Conservation (phyloP, 495 filamentous ascomycete genomes). For the Aspergillus kassunensis region DNA sequence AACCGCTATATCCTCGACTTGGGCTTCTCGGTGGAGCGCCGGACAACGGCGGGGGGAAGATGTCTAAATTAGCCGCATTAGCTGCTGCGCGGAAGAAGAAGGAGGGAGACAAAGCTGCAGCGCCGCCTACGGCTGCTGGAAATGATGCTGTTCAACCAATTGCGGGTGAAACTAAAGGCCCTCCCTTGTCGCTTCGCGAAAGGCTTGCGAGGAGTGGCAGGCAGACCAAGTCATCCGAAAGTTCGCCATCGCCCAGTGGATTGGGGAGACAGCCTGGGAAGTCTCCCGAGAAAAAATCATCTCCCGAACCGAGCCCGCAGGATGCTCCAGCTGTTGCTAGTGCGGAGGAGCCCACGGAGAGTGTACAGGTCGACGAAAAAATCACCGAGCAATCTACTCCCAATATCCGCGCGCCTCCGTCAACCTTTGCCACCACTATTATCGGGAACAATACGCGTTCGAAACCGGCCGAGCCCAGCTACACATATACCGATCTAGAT, state of each 20-base stretch:
- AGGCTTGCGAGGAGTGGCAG: conserved; percentile 35
- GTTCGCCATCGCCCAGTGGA: conserved; percentile 20
- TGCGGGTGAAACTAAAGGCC: conserved; percentile 19
- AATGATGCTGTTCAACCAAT: conserved; percentile 18
- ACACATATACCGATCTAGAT: conserved; percentile 41
- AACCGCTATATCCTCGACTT: conserved; percentile 54
- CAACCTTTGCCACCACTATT: conserved; percentile 66
- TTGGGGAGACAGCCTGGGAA: conserved; percentile 22
- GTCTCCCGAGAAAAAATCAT: conserved; percentile 16
- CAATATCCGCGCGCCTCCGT: conserved; percentile 48
- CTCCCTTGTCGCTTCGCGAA: conserved; percentile 31
- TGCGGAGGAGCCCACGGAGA: neutral
- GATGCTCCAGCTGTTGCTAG: conserved; percentile 1
- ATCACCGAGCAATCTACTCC: conserved; percentile 14
- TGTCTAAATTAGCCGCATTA: conserved; percentile 84
- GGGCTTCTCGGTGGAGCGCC: conserved; percentile 74
- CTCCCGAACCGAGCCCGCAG: conserved; percentile 17
- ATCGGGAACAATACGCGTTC: conserved; percentile 43
- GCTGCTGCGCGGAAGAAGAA: conserved; percentile 87
- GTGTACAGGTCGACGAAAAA: conserved; percentile 7
- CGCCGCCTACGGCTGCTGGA: conserved; percentile 11
- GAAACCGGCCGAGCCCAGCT: conserved; percentile 35
- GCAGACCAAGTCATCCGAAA: conserved; percentile 27
- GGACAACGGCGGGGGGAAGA: conserved; percentile 51
- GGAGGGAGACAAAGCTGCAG: conserved; percentile 54